Evolutionary conservation across 1,139 yeast species (phyloP), one percentile per base, ranked within the genome.

Genomic region (Hansenula sp.): DNA sequence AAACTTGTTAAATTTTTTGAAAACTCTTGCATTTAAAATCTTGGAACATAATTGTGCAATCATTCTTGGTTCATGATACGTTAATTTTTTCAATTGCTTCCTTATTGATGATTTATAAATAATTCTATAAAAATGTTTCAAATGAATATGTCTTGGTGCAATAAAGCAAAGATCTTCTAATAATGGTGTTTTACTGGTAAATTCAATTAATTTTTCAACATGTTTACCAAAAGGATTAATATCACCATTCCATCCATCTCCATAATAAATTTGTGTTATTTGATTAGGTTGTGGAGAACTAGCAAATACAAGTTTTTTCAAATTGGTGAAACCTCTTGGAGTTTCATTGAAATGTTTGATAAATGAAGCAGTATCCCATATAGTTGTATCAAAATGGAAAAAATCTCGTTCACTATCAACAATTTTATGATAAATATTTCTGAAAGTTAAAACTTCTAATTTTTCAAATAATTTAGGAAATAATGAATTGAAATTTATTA

Each of bases 11-110:
- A 47, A 46, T 25, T 39, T 41, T 30, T 47, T 47, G 33, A 50
- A 46, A 12, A 46, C 43, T 35, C 50, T 48, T 7, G 44, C 28
- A 34, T 52, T 50, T 13, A 50, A 39, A 5, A 51, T 28, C 28
- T 48, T 50, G 3, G 42, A 37, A 33, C 45, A 45, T 3, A 46
- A 19, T 28, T 41, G 25, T 29, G 44, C 28, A 13, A 47, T 44
- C n/a, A 43, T 46, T 30, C 12, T 21, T 17, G 42, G 40, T 31
- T 29, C 34, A 36, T 33, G 15, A 25, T 19, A 27, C n/a, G 32
- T 31, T 30, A 19, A 15, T 10, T 34, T 29, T 6, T 13, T 16
- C n/a, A 29, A 7, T 28, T n/a, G 12, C 3, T 12, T 11, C 12
- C 27, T 24, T 18, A 10, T 17, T 4, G 12, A 21, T 17, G 19